Evolutionary conservation across 345 rosid species (phyloP), one percentile per base, ranked within the genome.

Genomic region (Carallia brachiata): DNA sequence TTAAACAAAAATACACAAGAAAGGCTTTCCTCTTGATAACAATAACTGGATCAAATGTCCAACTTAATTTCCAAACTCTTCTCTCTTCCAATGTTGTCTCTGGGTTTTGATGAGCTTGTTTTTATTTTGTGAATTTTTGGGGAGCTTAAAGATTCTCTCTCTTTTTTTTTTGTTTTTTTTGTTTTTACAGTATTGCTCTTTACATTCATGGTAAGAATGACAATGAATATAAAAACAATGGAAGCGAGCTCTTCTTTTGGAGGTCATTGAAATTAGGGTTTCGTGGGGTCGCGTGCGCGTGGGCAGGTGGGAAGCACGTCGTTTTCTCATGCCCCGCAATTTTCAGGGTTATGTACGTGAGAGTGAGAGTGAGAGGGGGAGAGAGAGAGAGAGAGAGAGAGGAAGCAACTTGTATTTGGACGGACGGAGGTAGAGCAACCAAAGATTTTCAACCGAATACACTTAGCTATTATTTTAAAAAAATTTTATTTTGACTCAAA

Each of bases 271-370:
- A 77, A 81, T 77, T 84, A 85, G 86, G 86, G 85, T 81, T 81
- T 76, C 70, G 80, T 85, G 84, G 89, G 89, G 83, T 68, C 70
- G 47, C 77, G 83, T 83, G 86, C 83, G 77, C 69, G 78, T 79
- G 81, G 81, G 78, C 79, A 77, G 82, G 81, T 81, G 83, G 85
- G 70, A 39, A 75, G 84, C 86, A 85, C 79, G 82, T 83, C 82
- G 70, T 79, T 79, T 71, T 77, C 85, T 81, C 81, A 34, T 67
- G 66, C 62, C 80, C 72, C 84, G 56, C 76, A 69, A 67, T 72
- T 67, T 23, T 76, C 74, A 64, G 72, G 73, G 12, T 47, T 59
- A 10, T 62, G 68, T 27, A 48, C 7, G 59, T 31, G 15, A 13
- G 32, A 30, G 57, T 62, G 48, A 17, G 50, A 48, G 52, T 66